Percentiles rank a stretch among this genome's conserved stretches.
phyloP scores from a whole-genome alignment of 2,329 filamentous ascomycete species.

The Chalaropsis ovoidea region DNA sequence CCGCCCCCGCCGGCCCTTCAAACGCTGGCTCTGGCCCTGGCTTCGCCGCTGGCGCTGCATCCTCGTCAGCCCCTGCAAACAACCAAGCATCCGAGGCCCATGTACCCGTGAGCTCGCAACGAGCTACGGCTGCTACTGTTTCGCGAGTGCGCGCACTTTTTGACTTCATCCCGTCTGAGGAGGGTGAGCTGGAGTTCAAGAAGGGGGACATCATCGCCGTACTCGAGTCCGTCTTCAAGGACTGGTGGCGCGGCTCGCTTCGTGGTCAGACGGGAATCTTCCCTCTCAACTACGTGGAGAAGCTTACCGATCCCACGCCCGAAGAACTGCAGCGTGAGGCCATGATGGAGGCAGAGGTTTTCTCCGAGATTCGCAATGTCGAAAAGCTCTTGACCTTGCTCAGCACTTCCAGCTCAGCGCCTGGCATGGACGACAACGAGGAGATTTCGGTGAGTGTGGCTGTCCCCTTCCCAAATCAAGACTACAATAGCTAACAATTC shows the following conservation, averaged over 20 bases:
- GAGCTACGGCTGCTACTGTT: slow-evolving; percentile 91
- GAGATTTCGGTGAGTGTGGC: slow-evolving; percentile 65
- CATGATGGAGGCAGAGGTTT: slow-evolving; percentile 74
- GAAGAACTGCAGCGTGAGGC: slow-evolving; percentile 93
- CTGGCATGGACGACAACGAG: slow-evolving; percentile 85
- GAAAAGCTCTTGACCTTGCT: slow-evolving; percentile 72
- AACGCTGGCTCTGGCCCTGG: slow-evolving; percentile 30
- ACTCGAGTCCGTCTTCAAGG: slow-evolving; percentile 94
- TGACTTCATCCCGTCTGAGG: slow-evolving; percentile 88
- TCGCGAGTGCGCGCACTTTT: slow-evolving; percentile 87
- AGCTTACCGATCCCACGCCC: slow-evolving; percentile 83
- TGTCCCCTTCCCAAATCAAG: background rate
- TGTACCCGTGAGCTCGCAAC: slow-evolving; percentile 51
- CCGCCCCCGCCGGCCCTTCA: slow-evolving; percentile 28
- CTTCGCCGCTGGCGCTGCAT: background rate
- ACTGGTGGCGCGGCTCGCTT: slow-evolving; percentile 97
- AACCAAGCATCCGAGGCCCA: slow-evolving; percentile 31
- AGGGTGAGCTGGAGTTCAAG: slow-evolving; percentile 88
- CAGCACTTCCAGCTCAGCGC: slow-evolving; percentile 72
- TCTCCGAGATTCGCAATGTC: slow-evolving; percentile 54
- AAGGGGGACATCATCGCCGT: slow-evolving; percentile 97
- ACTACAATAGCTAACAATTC: slow-evolving; percentile 12
- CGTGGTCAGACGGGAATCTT: slow-evolving; percentile 95
- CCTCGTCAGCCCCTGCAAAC: background rate
- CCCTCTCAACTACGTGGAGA: slow-evolving; percentile 96